phyloP scores from a whole-genome alignment of 2,329 filamentous ascomycete species.

The Coniella lustricola region DNA sequence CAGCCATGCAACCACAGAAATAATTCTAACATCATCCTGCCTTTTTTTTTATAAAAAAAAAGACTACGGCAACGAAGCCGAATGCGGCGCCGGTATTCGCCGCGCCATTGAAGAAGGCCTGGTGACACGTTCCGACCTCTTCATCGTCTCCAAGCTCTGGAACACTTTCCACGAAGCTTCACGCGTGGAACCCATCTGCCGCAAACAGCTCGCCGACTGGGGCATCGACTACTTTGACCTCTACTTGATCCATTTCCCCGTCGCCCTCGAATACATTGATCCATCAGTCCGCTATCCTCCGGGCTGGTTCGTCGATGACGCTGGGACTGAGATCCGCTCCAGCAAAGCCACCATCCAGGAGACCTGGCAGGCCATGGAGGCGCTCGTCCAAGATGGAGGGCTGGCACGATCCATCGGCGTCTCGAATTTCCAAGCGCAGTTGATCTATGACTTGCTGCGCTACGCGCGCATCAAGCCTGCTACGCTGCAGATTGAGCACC shows the following conservation, averaged over 20 bases:
- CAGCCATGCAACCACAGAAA: neutral
- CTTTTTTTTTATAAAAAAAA: too few relatives aligned
- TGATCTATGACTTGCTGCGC: slow-evolving; percentile 72
- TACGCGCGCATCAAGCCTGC: slow-evolving; percentile 70
- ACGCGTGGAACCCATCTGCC: slow-evolving; percentile 66
- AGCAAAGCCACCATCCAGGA: slow-evolving; percentile 69
- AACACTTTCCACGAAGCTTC: slow-evolving; percentile 82
- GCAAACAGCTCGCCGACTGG: slow-evolving; percentile 72
- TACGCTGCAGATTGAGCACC: slow-evolving; percentile 82
- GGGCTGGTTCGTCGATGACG: slow-evolving; percentile 56
- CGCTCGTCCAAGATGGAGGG: slow-evolving; percentile 59
- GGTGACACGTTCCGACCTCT: slow-evolving; percentile 79
- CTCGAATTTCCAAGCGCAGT: slow-evolving; percentile 73
- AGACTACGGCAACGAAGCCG: slow-evolving; percentile 81
- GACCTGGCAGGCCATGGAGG: slow-evolving; percentile 78
- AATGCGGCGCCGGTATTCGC: slow-evolving; percentile 68
- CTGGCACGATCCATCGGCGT: slow-evolving; percentile 71
- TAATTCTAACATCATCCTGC: too few relatives aligned
- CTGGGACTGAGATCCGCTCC: slow-evolving; percentile 51
- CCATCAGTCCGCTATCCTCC: slow-evolving; percentile 73
- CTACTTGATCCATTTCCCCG: slow-evolving; percentile 84
- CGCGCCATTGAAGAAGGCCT: slow-evolving; percentile 75
- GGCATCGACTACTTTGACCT: slow-evolving; percentile 85
- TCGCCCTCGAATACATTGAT: slow-evolving; percentile 79
- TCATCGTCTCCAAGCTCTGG: slow-evolving; percentile 91